Conservation (phyloP, 2,329 filamentous ascomycete species). For the Emericellopsis atlantica region DNA sequence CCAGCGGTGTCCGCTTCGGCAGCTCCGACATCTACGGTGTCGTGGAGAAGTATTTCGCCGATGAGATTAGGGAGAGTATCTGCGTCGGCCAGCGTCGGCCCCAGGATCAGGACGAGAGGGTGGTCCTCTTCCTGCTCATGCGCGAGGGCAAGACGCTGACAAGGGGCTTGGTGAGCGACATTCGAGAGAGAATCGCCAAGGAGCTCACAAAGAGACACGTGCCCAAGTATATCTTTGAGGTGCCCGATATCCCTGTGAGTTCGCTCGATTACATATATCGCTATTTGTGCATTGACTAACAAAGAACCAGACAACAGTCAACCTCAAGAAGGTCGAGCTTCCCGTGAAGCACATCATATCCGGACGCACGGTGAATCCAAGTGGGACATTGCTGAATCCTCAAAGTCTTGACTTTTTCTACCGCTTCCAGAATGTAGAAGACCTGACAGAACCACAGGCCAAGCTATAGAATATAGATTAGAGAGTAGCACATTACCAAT, state of each 20-base stretch:
- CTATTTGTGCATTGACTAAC: not conserved
- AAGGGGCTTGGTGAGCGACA: conserved; percentile 34
- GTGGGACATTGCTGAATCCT: conserved; percentile 66
- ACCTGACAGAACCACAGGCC: conserved; percentile 14
- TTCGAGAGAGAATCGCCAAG: conserved; percentile 52
- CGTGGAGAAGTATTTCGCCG: conserved; percentile 51
- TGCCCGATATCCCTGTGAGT: conserved; percentile 67
- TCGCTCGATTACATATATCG: too few relatives aligned
- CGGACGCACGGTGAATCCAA: conserved; percentile 60
- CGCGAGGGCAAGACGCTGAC: conserved; percentile 43
- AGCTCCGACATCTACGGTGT: conserved; percentile 71
- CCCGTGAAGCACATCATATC: conserved; percentile 78
- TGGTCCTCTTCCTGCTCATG: conserved; percentile 44
- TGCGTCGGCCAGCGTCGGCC: conserved; percentile 68
- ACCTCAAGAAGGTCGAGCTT: conserved; percentile 75
- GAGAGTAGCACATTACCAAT: not conserved
- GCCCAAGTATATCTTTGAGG: conserved; percentile 67
- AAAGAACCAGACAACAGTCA: conserved; percentile 56
- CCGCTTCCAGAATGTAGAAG: conserved; percentile 40
- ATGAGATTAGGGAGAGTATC: conserved; percentile 55
- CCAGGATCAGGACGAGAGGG: conserved; percentile 36
- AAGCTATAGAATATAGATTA: conserved; percentile 15
- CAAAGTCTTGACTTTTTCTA: conserved; percentile 59
- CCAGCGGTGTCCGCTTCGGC: conserved; percentile 66
- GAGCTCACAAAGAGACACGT: conserved; percentile 64